Conservation (phyloP, 2,329 filamentous ascomycete species). For the Fusarium marasasianum region DNA sequence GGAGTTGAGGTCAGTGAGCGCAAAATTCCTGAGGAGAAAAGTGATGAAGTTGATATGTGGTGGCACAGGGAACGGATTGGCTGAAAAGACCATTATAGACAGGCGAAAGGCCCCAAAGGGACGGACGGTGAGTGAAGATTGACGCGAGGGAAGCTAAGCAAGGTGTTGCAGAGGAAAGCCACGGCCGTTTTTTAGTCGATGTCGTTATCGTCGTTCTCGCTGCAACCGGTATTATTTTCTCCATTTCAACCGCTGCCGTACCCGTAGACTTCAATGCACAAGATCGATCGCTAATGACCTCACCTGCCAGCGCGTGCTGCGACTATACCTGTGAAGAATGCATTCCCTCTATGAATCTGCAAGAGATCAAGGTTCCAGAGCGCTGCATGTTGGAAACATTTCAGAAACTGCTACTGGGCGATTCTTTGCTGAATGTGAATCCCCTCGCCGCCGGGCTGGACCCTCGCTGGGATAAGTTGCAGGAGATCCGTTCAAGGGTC, state of each 20-base stretch:
- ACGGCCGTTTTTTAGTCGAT: constrained; percentile 27
- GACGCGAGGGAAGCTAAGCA: constrained; percentile 34
- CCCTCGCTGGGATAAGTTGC: constrained; percentile 37
- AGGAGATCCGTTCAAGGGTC: constrained; percentile 33
- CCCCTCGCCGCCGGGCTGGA: constrained; percentile 17
- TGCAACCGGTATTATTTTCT: constrained; percentile 19
- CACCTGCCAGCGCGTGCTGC: background rate
- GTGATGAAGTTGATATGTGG: constrained; percentile 16
- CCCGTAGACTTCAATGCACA: constrained; percentile 10
- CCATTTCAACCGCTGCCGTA: constrained; percentile 5
- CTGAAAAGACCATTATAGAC: constrained; percentile 15
- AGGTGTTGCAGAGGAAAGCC: constrained; percentile 16
- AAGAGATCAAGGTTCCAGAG: constrained; percentile 17
- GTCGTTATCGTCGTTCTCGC: constrained; percentile 21
- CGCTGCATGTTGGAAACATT: constrained; percentile 30
- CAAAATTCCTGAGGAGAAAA: constrained; percentile 20
- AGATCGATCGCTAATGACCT: constrained; percentile 2
- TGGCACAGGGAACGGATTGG: constrained; percentile 30
- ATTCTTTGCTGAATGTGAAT: constrained; percentile 21
- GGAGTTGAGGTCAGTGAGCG: constrained; percentile 16
- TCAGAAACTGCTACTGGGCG: constrained; percentile 36
- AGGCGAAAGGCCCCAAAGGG: background rate
- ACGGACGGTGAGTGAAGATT: constrained; percentile 15
- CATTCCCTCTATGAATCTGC: background rate
- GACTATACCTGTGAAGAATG: constrained; percentile 1